Percentiles rank a stretch among this genome's conserved stretches.
phyloP scores from a whole-genome alignment of 2,329 filamentous ascomycete species.

The Colletotrichum abscissum region DNA sequence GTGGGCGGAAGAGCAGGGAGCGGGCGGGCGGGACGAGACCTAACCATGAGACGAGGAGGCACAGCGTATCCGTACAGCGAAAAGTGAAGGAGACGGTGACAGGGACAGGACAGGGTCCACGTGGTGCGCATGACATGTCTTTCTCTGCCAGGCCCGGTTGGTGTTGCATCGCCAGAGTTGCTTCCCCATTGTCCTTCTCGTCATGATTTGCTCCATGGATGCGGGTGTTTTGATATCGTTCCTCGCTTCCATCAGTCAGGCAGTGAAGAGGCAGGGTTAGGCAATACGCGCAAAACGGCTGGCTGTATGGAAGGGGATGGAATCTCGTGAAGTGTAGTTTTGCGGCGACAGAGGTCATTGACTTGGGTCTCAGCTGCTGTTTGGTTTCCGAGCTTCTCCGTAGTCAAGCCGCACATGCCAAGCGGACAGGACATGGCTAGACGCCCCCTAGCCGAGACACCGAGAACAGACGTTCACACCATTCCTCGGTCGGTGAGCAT shows the following conservation, averaged over 20 bases:
- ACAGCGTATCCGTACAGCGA: slow-evolving; percentile 10
- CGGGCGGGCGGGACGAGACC: slow-evolving; percentile 24
- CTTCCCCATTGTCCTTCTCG: not conserved
- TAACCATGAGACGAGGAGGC: slow-evolving; percentile 12
- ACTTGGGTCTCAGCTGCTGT: slow-evolving; percentile 3
- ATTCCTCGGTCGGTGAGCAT: slow-evolving; percentile 29
- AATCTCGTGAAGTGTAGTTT: not conserved
- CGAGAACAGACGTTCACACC: slow-evolving; percentile 32
- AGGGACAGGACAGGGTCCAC: slow-evolving; percentile 36
- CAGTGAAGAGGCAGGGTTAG: not conserved
- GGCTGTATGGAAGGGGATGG: slow-evolving; percentile 3
- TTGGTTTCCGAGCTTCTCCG: slow-evolving; percentile 13
- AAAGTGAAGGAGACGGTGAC: slow-evolving; percentile 12
- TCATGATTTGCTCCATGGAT: not conserved
- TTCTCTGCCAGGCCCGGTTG: slow-evolving; percentile 15
- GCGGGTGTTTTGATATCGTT: not conserved
- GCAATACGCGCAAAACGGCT: not conserved
- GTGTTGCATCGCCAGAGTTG: slow-evolving; percentile 8
- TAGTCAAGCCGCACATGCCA: slow-evolving; percentile 23
- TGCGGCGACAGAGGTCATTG: not conserved
- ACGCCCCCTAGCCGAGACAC: slow-evolving; percentile 30
- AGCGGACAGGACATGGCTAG: slow-evolving; percentile 23
- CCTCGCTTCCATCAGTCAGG: not conserved
- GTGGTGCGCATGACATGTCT: slow-evolving; percentile 35
- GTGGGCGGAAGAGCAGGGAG: slow-evolving; percentile 32